Conservation (phyloP, 345 rosid genomes). For the Brassica rapa region DNA sequence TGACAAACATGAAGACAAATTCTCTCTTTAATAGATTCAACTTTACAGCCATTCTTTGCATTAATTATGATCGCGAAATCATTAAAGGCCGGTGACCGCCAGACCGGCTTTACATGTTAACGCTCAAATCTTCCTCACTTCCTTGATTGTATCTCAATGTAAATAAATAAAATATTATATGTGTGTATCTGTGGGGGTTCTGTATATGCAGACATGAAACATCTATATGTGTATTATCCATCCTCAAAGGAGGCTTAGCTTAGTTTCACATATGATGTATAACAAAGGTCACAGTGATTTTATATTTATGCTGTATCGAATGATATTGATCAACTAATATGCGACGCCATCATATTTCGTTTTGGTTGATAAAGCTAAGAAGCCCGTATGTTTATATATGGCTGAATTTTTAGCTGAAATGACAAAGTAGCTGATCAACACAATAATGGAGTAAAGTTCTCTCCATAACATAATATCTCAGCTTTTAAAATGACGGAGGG, state of each 20-base stretch:
- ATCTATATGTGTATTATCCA: not conserved
- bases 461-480: too few species aligned
- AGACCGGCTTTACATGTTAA: constrained; percentile 28
- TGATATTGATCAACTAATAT: not conserved
- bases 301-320: constrained; percentile 29
- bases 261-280: constrained; percentile 24
- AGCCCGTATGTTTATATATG: not conserved
- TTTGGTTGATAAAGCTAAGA: not conserved
- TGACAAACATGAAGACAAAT: constrained; percentile 38
- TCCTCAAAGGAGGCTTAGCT: constrained; percentile 14
- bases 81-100: constrained; percentile 41
- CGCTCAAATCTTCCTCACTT: constrained; percentile 28
- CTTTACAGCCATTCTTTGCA: constrained; percentile 17
- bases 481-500: too few species aligned
- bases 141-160: constrained; percentile 28
- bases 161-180: not conserved
- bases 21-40: constrained; percentile 34
- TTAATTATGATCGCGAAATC: constrained; percentile 32
- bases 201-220: not conserved
- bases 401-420: not conserved
- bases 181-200: not conserved
- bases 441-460: too few species aligned
- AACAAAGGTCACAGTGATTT: constrained; percentile 12
- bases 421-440: not conserved
- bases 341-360: not conserved